Conservation (phyloP, 495 filamentous ascomycete genomes). For the Bombardia bombarda region DNA sequence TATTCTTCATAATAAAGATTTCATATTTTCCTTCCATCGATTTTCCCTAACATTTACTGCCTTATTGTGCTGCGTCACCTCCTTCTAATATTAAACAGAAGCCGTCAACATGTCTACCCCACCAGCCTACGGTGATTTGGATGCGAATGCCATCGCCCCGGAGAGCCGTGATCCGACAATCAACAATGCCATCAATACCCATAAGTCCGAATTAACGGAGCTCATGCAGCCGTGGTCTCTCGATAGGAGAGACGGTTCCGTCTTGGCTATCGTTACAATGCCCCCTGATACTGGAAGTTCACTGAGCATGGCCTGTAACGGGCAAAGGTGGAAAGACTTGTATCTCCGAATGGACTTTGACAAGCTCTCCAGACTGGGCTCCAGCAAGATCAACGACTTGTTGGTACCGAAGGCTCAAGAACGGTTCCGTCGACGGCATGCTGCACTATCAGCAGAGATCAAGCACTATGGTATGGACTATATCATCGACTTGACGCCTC, state of each 20-base stretch:
- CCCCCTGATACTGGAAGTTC: constrained; percentile 20
- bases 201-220: constrained; percentile 13
- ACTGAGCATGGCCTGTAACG: constrained; percentile 9
- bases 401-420: constrained; percentile 36
- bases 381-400: constrained; percentile 39
- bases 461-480: constrained; percentile 42
- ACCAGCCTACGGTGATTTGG: too few relatives aligned
- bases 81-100: too few relatives aligned
- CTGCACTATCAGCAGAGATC: too few relatives aligned
- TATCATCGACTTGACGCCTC: constrained; percentile 56
- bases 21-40: too few relatives aligned
- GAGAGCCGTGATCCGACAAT: not conserved
- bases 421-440: constrained; percentile 17
- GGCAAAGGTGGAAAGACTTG: constrained; percentile 18
- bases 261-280: constrained; percentile 47
- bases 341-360: constrained; percentile 37
- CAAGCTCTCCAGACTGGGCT: constrained; percentile 38
- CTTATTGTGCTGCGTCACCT: too few relatives aligned
- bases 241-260: constrained; percentile 38
- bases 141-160: not conserved
- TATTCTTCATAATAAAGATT: not conserved
- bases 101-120: too few relatives aligned
- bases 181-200: constrained; percentile 11
- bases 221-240: constrained; percentile 21
- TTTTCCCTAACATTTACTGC: too few relatives aligned